Conservation (phyloP, 192 early-diverging fungal genomes). For the Backusella tuberculispora region DNA sequence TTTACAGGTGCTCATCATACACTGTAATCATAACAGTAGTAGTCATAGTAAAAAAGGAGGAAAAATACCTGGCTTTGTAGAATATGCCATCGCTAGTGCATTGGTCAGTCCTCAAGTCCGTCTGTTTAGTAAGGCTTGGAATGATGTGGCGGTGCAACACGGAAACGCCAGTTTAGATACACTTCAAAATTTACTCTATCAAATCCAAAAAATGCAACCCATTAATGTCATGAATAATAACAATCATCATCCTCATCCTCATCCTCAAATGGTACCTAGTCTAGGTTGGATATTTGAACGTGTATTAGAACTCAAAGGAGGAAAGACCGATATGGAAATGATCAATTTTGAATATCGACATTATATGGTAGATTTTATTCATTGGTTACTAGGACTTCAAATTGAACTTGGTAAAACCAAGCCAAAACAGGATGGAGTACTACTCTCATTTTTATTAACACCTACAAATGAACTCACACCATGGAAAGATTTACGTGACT, state of each 20-base stretch:
- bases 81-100: slow-evolving; percentile 67
- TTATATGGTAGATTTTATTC: slow-evolving; percentile 60
- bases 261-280: slow-evolving; percentile 63
- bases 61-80: slow-evolving; percentile 67
- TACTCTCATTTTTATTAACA: slow-evolving; percentile 4
- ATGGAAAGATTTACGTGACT: slow-evolving; percentile 45
- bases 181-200: slow-evolving; percentile 41
- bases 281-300: slow-evolving; percentile 75
- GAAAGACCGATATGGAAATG: slow-evolving; percentile 55
- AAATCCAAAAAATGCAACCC: slow-evolving; percentile 2
- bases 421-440: background rate
- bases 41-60: slow-evolving; percentile 47
- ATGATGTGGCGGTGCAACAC: slow-evolving; percentile 55
- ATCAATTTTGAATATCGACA: slow-evolving; percentile 71
- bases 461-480: slow-evolving; percentile 17
- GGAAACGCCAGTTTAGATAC: slow-evolving; percentile 61
- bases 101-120: slow-evolving; percentile 73
- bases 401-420: slow-evolving; percentile 4
- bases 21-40: slow-evolving; percentile 14
- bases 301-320: slow-evolving; percentile 62
- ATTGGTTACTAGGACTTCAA: slow-evolving; percentile 36
- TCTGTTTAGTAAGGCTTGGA: slow-evolving; percentile 65
- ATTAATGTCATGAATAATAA: slow-evolving; percentile 17
- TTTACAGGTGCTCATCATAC: slow-evolving; percentile 44
- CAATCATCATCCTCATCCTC: no score